Evolutionary conservation across 768 basidiomycete genomes (phyloP), one percentile per base, ranked within the genome.

Genomic region (Boletus sp.): DNA sequence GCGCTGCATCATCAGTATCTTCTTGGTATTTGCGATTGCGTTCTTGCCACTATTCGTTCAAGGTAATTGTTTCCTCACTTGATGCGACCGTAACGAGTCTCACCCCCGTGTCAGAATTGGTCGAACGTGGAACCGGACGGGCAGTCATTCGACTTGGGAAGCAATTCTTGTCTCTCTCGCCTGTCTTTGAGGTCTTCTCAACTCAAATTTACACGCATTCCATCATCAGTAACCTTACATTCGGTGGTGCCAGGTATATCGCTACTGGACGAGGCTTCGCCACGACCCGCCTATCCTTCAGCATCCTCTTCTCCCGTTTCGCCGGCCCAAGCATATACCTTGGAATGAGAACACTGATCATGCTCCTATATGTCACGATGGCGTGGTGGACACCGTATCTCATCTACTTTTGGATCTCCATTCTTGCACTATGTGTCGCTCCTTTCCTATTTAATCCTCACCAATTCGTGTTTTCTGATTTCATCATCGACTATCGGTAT

Each of bases 371-470:
- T 66, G 89, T 96, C 68, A 96, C 97, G 25, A 72, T 98, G 71
- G 79, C 93, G 27, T 74, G 98, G 49, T 98, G 92, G 90, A 90
- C 91, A 30, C 86, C 89, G 3, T 96, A 89, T 71, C 72, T 98
- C 64, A 87, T 94, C 70, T 99, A 98, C 78, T 99, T 99, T 81
- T 98, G 96, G 96, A 71, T 98, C 51, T 94, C 96, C 40, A 92
- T 95, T 58, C 77, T 94, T 32, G 84, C 94, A 15, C 81, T 99
- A 9, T 98, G 94, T 65, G 74, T 98, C 59, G 88, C 96, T 30
- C 97, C 97, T 8, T 99, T 99, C 88, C 71, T 98, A 65, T 99
- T 98, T 83, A 99, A 98, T 70, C 97, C 97, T n/a, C 97, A 99
- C 72, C 97, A 98, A 73, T 99, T 99, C 76, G 90, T 91, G 19